A percentile compares a stretch with the other conserved stretches of the same genome.
Evolutionary conservation across 1,284 basidiomycete species (phyloP).

Genomic region (Tylopilus microsporus): DNA sequence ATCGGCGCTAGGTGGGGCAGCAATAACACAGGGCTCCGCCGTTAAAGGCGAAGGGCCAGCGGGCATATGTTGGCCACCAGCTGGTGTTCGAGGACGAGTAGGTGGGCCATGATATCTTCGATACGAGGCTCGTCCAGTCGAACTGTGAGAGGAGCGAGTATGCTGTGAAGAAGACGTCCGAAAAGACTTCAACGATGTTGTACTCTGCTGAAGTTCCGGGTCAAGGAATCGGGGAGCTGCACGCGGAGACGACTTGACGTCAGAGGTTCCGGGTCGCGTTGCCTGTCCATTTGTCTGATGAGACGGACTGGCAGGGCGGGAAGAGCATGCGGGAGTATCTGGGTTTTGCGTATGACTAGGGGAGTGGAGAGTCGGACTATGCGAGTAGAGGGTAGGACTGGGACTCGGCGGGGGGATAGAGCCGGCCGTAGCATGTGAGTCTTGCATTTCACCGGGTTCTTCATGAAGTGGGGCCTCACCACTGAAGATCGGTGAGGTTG

Average conservation of each 20-base stretch:
- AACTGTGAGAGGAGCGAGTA: slow-evolving; percentile 11
- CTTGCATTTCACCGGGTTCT: slow-evolving; percentile 14
- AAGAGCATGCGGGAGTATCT: not conserved
- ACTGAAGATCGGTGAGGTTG: slow-evolving; percentile 4
- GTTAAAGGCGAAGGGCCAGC: not conserved
- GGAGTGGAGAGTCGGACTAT: not conserved
- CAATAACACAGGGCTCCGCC: not conserved
- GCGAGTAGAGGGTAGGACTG: not conserved
- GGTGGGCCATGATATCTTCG: slow-evolving; percentile 21
- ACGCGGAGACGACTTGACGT: not conserved
- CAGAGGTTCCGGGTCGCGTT: not conserved
- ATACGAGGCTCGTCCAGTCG: slow-evolving; percentile 25
- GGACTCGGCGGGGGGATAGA: slow-evolving; percentile 7
- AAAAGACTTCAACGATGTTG: slow-evolving; percentile 9
- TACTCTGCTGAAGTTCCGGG: slow-evolving; percentile 2
- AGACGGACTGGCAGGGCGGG: not conserved
- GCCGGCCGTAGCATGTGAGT: not conserved
- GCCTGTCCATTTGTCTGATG: not conserved
- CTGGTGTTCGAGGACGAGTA: slow-evolving; percentile 10
- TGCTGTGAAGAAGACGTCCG: not conserved
- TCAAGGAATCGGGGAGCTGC: not conserved
- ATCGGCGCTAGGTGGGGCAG: slow-evolving; percentile 9
- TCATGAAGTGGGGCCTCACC: slow-evolving; percentile 17
- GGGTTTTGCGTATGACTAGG: not conserved
- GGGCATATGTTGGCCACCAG: not conserved